Conservation (phyloP, 805 yeast species). For the Pichia sporocuriosa region DNA sequence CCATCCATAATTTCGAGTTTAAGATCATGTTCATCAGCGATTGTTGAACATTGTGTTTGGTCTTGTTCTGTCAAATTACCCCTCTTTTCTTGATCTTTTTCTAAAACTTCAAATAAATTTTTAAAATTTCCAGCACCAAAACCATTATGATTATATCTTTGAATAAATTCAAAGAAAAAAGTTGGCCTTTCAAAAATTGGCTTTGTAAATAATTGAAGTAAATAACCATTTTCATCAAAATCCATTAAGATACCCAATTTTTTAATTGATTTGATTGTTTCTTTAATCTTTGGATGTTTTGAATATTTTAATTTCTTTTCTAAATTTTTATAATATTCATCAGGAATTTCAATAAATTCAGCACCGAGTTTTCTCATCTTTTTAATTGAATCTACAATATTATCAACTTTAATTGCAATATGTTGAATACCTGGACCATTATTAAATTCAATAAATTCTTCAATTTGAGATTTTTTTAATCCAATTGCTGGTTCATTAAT, state of each 20-base stretch:
- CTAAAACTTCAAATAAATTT: slow-evolving; percentile 74
- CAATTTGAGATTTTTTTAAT: slow-evolving; percentile 63
- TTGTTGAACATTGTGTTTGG: background rate
- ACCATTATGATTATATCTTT: slow-evolving; percentile 72
- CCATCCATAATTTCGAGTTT: too few species aligned
- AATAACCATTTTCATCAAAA: slow-evolving; percentile 70
- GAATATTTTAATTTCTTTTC: slow-evolving; percentile 33
- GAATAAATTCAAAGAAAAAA: slow-evolving; percentile 73
- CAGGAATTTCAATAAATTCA: slow-evolving; percentile 59
- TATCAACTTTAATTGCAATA: slow-evolving; percentile 58
- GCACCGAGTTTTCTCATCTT: slow-evolving; percentile 56
- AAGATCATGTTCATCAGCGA: too few species aligned
- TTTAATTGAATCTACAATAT: slow-evolving; percentile 52
- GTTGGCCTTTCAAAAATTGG: slow-evolving; percentile 78
- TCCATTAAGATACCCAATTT: slow-evolving; percentile 62
- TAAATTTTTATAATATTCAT: slow-evolving; percentile 48
- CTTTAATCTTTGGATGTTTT: slow-evolving; percentile 40
- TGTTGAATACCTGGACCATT: slow-evolving; percentile 86
- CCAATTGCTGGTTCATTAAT: slow-evolving; percentile 80
- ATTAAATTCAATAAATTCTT: slow-evolving; percentile 69
- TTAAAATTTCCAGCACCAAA: slow-evolving; percentile 88
- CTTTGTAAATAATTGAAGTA: slow-evolving; percentile 72
- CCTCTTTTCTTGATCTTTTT: slow-evolving; percentile 62
- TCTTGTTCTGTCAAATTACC: slow-evolving; percentile 46
- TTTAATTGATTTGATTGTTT: slow-evolving; percentile 44